Evolutionary conservation across 2,329 filamentous ascomycete genomes (phyloP), one percentile per base, ranked within the genome.

Genomic region (Beauveria varroae): DNA sequence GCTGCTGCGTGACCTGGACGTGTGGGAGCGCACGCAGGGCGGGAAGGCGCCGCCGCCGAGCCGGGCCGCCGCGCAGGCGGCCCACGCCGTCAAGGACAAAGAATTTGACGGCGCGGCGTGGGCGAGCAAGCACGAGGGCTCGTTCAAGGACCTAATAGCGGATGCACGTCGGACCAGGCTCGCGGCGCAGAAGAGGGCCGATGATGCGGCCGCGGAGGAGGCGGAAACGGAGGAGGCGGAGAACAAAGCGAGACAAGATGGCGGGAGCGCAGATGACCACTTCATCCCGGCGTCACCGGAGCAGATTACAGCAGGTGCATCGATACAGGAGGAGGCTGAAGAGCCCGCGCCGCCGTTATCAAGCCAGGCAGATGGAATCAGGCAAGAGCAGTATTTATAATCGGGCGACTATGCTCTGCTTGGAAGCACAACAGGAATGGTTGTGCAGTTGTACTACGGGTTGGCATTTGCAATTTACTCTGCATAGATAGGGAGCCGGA

Each of bases 11-110:
- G 93, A 98, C 63, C 73, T 99, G 14, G 89, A 93, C 24, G 75
- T 84, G 1, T 98, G 95, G 93, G 95, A 99, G 73, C 82, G 86
- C 50, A 93, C 89, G 0, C 86, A 96, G 65, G 90, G 91, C 9
- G 83, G 84, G 1, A 78, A 78, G 52, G 83, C 84, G 7, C 74
- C 77, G 12, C 75, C 75, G 4, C 74, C 64, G 24, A 69, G 71
- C 12, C 14, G 51, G 1, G 68, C 67, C 16, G 61, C 68, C 2
- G 59, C 67, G 18, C 81, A 76, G 75, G 82, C 65, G 49, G 69
- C 69, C 16, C 63, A 67, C 6, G 66, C 71, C n/a, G 73, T 98
- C 62, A 93, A 90, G 78, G 87, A 88, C 67, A 98, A 96, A 70
- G 89, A 95, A 63, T 98, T 98, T 70, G 90, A 96, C 71, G 86